Evolutionary conservation across 768 basidiomycete species (phyloP), one percentile per base, ranked within the genome.

Genomic region (Boletus pseudo-olivaceus): DNA sequence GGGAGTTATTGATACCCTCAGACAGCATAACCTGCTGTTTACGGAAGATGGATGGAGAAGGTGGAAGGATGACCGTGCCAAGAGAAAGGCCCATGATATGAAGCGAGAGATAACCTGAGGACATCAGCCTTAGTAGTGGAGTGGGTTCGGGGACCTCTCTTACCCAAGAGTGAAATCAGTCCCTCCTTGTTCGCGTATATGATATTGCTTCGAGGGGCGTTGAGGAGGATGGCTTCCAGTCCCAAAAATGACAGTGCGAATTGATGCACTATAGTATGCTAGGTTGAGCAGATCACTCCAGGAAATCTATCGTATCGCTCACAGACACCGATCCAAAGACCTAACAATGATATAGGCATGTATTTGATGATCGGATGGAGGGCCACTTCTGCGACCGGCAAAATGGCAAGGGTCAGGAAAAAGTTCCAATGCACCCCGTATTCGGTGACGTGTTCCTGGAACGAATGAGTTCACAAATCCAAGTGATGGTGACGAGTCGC

Each of bases 371-470:
- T 26, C 0, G 90, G 89, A 52, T 89, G 86, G 4, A 94, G 68
- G 0, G 82, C 41, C 3, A 85, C 79, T 64, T 92, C 84, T 12
- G 90, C 71, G 4, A 91, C 65, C 0, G 94, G 94, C 6, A 98
- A 67, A 1, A 91, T 60, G 0, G 88, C 93, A 20, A 98, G 77
- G 0, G 97, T 98, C 61, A 98, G 80, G 78, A 99, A 99, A 73
- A 98, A 98, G 68, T 98, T 98, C 97, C 97, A 99, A 63, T 98
- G 96, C 0, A 84, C 83, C 0, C 97, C 97, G 59, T 98, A 98
- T 72, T 99, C 97, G 0, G 94, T 87, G 51, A 89, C 86, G 55
- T 98, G 97, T 75, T 98, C 97, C 95, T 87, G 76, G 32, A 26
- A 34, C 12, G 40, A 19, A 27, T 56, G 20, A 49, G 50, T 50